These are phyloP conservation scores for Phoma sp. DNA, from an alignment of 2,329 filamentous ascomycete species.

Conservation along the genomic window DNA sequence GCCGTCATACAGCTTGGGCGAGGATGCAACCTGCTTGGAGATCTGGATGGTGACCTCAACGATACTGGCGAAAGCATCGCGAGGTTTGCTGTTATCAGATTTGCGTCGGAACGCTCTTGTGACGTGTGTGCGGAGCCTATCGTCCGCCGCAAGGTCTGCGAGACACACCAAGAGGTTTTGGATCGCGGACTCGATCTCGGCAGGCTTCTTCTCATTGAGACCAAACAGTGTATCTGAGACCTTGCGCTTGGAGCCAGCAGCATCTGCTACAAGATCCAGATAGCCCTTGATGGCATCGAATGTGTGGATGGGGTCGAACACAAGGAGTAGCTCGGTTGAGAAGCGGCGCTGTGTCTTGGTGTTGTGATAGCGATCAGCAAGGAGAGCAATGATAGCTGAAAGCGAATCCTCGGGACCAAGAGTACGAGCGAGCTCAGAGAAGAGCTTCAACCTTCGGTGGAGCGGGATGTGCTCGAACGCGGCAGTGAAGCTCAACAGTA, in stretches of 20 bases:
- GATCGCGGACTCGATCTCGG: conserved; percentile 45
- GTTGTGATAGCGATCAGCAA: conserved; percentile 87
- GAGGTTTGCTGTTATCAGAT: conserved; percentile 33
- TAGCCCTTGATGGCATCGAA: conserved; percentile 77
- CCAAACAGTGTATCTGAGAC: conserved; percentile 76
- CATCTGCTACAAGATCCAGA: conserved; percentile 74
- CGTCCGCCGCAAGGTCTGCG: conserved; percentile 45
- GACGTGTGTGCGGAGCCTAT: conserved; percentile 39
- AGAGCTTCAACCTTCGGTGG: conserved; percentile 81
- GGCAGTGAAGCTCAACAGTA: conserved; percentile 93
- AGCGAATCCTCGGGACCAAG: conserved; percentile 86
- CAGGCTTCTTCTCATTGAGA: conserved; percentile 56
- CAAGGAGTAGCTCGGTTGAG: conserved; percentile 72
- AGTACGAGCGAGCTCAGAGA: conserved; percentile 82
- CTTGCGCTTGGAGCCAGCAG: conserved; percentile 74
- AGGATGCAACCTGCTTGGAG: conserved; percentile 65
- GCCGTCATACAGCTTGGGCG: conserved; percentile 45
- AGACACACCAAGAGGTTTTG: conserved; percentile 49
- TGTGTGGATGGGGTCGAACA: conserved; percentile 76
- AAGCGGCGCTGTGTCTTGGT: conserved; percentile 77
- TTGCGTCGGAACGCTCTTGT: conserved; percentile 38
- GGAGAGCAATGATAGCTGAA: conserved; percentile 84
- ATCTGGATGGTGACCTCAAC: conserved; percentile 57
- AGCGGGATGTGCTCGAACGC: conserved; percentile 95
- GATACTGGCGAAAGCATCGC: conserved; percentile 44